phyloP scores from a whole-genome alignment of 805 yeast genomes.

The Ogataea pilisensis region DNA sequence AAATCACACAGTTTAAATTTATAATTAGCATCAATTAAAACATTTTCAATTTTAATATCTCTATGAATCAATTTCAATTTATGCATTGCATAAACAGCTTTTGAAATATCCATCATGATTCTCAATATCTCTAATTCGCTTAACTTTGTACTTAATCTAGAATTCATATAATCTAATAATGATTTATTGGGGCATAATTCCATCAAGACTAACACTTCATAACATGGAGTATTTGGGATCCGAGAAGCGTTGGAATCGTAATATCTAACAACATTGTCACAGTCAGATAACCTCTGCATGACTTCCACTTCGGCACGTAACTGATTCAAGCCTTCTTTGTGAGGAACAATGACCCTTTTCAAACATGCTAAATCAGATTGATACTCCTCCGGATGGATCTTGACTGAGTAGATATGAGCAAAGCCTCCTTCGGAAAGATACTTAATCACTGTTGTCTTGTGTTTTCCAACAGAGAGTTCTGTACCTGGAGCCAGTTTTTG shows the following conservation, averaged over 20 bases:
- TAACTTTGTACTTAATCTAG: conserved; percentile 72
- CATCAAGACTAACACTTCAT: conserved; percentile 89
- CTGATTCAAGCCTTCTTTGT: conserved; percentile 60
- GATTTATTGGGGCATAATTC: conserved; percentile 88
- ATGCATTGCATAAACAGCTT: conserved; percentile 86
- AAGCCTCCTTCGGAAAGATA: conserved; percentile 61
- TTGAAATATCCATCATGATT: conserved; percentile 77
- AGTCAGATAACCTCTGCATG: conserved; percentile 59
- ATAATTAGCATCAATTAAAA: conserved; percentile 65
- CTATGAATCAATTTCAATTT: conserved; percentile 75
- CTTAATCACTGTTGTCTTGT: conserved; percentile 39
- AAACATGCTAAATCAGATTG: conserved; percentile 56
- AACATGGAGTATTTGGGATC: conserved; percentile 41
- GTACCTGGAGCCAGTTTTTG: conserved; percentile 39
- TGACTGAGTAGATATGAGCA: conserved; percentile 73
- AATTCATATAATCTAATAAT: conserved; percentile 87
- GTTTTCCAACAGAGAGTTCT: conserved; percentile 45
- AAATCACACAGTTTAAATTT: conserved; percentile 87
- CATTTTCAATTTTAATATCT: conserved; percentile 93
- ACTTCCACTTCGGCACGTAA: conserved; percentile 75
- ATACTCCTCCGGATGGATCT: conserved; percentile 44
- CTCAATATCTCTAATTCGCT: conserved; percentile 71
- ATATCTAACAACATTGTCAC: conserved; percentile 60
- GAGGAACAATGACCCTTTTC: conserved; percentile 70
- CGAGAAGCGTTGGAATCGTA: conserved; percentile 76